Base-by-base conservation (phyloP, 2,329 filamentous ascomycete genomes). In the Capronia americana region DNA sequence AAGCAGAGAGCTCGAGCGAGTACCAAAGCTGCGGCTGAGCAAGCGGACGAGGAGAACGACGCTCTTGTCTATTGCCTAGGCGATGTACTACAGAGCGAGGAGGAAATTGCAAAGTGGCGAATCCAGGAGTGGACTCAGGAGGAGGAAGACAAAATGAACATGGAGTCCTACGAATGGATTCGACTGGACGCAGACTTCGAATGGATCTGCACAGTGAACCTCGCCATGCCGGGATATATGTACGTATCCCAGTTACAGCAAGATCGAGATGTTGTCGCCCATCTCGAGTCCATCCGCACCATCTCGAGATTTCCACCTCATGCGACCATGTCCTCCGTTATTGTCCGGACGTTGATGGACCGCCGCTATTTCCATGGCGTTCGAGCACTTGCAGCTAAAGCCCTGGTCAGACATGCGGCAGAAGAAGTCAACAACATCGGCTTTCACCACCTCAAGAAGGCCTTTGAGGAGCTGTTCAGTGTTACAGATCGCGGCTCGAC, bases 121-220 rank as follows among this genome's bases (percentile, higher is more conserved):
- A 83, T 99, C 5, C 87, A 88, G 5, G 94, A 98, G 70, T 99
- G 94, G 93, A 90, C 91, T 56, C 87, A 90, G 66, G 92, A 96
- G 63, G 92, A 94, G 17, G 93, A 98, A 78, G 86, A 90, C 41
- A 89, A 88, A 74, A 98, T 99, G 93, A 92, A 95, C 64, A 88
- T 93, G 70, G 95, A 99, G 76, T 96, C 92, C 0, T 99, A 97
- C 74, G 95, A 99, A 77, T 99, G 96, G 95, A 96, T 99, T 72
- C 90, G 95, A 23, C 91, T 98, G 80, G 95, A 99, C 77, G 93
- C 94, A 17, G 96, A 99, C 78, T 98, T 98, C 72, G 95, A 99
- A 77, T 99, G 95, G 95, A 89, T 97, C 65, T 95, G 69, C 78
- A 90, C 90, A 71, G 91, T 96, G 78, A 89, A 90, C 67, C 81